Evolutionary conservation across 75 land plant genomes (phyloP).

Genomic region (Azolla pinnata): DNA sequence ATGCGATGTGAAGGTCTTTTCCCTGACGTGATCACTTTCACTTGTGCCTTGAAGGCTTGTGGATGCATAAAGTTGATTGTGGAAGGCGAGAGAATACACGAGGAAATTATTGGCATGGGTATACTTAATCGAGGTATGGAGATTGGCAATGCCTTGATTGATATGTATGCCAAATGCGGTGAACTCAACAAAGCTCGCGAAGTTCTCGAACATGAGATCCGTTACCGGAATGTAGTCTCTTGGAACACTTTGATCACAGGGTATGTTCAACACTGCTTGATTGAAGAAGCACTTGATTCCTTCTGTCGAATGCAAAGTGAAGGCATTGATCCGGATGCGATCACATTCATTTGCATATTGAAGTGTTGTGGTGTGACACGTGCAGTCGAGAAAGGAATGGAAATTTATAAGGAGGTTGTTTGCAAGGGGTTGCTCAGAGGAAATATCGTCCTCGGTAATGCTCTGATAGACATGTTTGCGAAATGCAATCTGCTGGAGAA

Average conservation of each 20-base stretch:
- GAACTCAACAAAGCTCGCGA: background rate
- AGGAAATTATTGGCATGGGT: background rate
- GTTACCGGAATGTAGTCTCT: conserved; percentile 6
- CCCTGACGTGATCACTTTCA: conserved; percentile 35
- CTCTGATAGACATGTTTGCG: conserved; percentile 44
- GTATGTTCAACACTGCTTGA: conserved; percentile 11
- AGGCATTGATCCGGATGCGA: conserved; percentile 25
- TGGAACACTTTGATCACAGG: conserved; percentile 38
- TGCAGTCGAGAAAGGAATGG: conserved; percentile 19
- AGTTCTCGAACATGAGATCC: background rate
- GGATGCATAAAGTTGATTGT: conserved; percentile 20
- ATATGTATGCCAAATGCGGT: background rate
- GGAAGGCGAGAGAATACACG: conserved; percentile 7
- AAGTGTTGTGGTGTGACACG: conserved; percentile 24
- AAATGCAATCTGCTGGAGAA: conserved; percentile 18
- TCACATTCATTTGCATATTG: conserved; percentile 30
- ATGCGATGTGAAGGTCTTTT: conserved; percentile 14
- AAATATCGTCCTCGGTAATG: conserved; percentile 20
- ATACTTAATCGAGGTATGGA: background rate
- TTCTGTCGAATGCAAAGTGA: conserved; percentile 22
- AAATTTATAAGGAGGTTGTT: conserved; percentile 27
- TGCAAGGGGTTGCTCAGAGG: conserved; percentile 12
- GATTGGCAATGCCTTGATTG: conserved; percentile 3
- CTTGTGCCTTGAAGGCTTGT: conserved; percentile 28
- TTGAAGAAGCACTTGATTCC: conserved; percentile 18